Percentiles rank a stretch among this genome's conserved stretches.
Conservation (phyloP, 2,329 filamentous ascomycete species). For the Ophiostoma pallidulum region DNA sequence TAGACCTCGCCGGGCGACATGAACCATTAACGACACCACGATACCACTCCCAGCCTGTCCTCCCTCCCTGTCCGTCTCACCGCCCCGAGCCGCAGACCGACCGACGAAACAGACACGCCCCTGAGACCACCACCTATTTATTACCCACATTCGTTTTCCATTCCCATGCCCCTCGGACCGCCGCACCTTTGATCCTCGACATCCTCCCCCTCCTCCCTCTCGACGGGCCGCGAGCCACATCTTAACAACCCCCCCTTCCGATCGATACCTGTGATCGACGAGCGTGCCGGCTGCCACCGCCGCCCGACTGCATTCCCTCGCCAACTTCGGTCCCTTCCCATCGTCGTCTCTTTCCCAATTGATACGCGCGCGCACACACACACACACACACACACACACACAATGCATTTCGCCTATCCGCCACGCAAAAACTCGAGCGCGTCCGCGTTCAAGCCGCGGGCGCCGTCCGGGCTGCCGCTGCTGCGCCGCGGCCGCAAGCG, state of each 20-base stretch:
- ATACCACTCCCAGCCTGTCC: background rate
- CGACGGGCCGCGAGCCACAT: no score
- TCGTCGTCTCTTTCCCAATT: background rate
- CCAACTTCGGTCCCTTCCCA: background rate
- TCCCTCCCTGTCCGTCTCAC: no score
- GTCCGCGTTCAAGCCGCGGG: constrained; percentile 57
- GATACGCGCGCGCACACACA: no score
- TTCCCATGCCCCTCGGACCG: no score
- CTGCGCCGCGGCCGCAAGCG: constrained; percentile 56
- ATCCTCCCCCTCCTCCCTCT: no score
- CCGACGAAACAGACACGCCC: no score
- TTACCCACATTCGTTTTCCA: no score
- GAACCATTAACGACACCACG: background rate
- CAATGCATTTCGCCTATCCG: constrained; percentile 85
- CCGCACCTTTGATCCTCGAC: no score
- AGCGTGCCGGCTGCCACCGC: no score
- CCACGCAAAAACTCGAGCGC: constrained; percentile 74
- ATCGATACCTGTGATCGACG: background rate
- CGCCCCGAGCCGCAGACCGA: no score
- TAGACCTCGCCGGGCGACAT: background rate
- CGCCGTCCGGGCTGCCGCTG: constrained; percentile 39
- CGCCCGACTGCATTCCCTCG: no score
- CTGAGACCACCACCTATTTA: no score
- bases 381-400: constrained; percentile 19
- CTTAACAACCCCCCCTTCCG: background rate